These are phyloP conservation scores for Hygrocybe coccinea DNA, from an alignment of 768 basidiomycete species.

Conservation along the genomic window DNA sequence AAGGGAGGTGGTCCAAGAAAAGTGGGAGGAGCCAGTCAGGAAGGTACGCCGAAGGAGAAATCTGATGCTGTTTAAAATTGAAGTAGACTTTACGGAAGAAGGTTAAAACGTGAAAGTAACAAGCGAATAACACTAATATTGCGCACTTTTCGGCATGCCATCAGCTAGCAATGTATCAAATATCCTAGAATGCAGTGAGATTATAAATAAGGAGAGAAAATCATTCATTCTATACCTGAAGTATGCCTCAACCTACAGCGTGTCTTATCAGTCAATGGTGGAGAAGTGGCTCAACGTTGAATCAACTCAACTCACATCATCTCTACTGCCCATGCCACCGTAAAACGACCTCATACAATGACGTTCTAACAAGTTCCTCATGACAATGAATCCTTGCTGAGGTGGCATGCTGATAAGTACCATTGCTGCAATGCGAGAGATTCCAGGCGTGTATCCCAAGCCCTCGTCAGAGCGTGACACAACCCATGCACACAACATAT, in stretches of 20 bases:
- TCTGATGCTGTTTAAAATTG: conserved; percentile 91
- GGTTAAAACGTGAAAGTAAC: background rate
- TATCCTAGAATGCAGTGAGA: conserved; percentile 47
- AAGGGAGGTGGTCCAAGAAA: conserved; percentile 82
- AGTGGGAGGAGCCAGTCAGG: conserved; percentile 76
- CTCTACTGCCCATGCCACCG: conserved; percentile 60
- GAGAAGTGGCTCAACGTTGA: background rate
- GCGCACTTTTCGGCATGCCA: conserved; percentile 86
- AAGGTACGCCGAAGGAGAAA: conserved; percentile 81
- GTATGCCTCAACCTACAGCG: conserved; percentile 78
- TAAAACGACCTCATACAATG: conserved; percentile 85
- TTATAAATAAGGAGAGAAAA: conserved; percentile 3
- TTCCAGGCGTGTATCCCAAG: conserved; percentile 65
- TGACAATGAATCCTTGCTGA: conserved; percentile 69
- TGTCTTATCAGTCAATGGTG: conserved; percentile 8
- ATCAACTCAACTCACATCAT: conserved; percentile 68
- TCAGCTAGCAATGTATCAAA: conserved; percentile 91
- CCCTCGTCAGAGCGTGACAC: conserved; percentile 81
- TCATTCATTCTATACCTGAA: conserved; percentile 57
- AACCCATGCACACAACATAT: conserved; percentile 84
- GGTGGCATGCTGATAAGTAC: conserved; percentile 76
- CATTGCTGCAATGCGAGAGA: conserved; percentile 79
- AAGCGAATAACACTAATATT: background rate
- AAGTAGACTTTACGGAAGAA: conserved; percentile 62
- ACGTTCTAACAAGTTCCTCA: conserved; percentile 82